These are phyloP conservation scores for Serpula lacrymans DNA, from an alignment of 768 basidiomycete species.

Conservation along the genomic window DNA sequence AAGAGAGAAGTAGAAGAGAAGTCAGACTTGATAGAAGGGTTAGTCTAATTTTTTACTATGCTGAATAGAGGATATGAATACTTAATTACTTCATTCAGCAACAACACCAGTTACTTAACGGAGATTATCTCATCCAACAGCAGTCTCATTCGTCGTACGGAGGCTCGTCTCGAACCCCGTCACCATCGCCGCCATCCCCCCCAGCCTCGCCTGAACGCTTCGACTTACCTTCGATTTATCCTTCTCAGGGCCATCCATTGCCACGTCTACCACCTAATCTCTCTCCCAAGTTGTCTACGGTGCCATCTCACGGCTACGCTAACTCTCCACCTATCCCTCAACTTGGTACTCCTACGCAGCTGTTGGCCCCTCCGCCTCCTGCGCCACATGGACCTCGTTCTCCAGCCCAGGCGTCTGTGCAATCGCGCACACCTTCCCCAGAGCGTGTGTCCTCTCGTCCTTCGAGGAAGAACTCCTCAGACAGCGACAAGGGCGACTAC, in stretches of 20 bases:
- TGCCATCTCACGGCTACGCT: slow-evolving; percentile 10
- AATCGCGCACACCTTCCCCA: slow-evolving; percentile 73
- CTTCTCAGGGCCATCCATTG: slow-evolving; percentile 31
- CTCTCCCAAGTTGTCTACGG: slow-evolving; percentile 11
- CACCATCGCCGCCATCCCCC: slow-evolving; percentile 23
- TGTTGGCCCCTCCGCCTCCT: slow-evolving; percentile 62
- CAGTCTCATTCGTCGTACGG: slow-evolving; percentile 10
- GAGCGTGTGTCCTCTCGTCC: slow-evolving; percentile 31
- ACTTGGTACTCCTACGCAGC: slow-evolving; percentile 25
- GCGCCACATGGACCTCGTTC: slow-evolving; percentile 73
- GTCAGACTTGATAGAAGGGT: slow-evolving; percentile 66
- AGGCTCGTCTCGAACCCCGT: slow-evolving; percentile 28
- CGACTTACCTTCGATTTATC: slow-evolving; percentile 26
- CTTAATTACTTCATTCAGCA: slow-evolving; percentile 1
- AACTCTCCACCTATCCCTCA: slow-evolving; percentile 21
- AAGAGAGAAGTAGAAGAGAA: slow-evolving; percentile 71
- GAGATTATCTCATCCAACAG: slow-evolving; percentile 20
- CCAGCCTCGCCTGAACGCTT: slow-evolving; percentile 27
- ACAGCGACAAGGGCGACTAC: slow-evolving; percentile 19
- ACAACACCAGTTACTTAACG: slow-evolving; percentile 9
- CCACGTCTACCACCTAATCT: slow-evolving; percentile 35
- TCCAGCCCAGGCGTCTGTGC: slow-evolving; percentile 41
- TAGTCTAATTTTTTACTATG: slow-evolving; percentile 17
- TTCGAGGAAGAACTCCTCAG: slow-evolving; percentile 19
- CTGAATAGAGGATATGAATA: too few species aligned